Evolutionary conservation across 2,329 filamentous ascomycete species (phyloP).

Genomic region (Xylariaceae sp.): DNA sequence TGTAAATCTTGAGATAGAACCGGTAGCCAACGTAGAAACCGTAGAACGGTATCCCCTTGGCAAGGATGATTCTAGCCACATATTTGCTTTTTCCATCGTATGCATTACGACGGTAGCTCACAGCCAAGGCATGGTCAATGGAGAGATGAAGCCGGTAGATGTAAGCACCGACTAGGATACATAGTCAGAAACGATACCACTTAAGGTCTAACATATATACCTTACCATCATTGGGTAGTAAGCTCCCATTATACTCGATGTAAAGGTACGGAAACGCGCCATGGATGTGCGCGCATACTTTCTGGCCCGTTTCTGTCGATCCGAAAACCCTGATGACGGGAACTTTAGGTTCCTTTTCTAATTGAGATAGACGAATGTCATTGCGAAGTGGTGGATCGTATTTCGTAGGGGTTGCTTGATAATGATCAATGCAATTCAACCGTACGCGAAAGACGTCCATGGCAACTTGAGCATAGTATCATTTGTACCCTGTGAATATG

Average conservation of each 20-base stretch:
- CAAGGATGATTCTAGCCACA: constrained; percentile 86
- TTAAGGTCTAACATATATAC: constrained; percentile 24
- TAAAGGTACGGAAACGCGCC: constrained; percentile 97
- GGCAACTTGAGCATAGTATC: constrained; percentile 26
- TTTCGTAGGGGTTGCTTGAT: constrained; percentile 76
- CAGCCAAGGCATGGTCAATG: constrained; percentile 86
- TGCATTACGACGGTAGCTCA: constrained; percentile 79
- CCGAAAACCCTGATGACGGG: constrained; percentile 91
- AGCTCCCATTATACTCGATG: constrained; percentile 75
- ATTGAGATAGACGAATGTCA: constrained; percentile 60
- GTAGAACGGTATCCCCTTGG: constrained; percentile 94
- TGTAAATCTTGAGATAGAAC: constrained; percentile 91
- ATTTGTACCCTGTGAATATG: constrained; percentile 7
- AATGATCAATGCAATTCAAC: constrained; percentile 94
- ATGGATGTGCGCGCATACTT: constrained; percentile 93
- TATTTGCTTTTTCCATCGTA: constrained; percentile 69
- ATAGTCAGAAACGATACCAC: constrained; percentile 9
- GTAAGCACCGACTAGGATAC: constrained; percentile 66
- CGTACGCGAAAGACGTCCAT: constrained; percentile 84
- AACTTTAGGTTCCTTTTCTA: constrained; percentile 69
- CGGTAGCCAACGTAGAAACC: constrained; percentile 92
- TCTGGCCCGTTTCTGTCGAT: constrained; percentile 90
- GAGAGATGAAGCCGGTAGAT: constrained; percentile 79
- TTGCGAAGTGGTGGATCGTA: constrained; percentile 80
- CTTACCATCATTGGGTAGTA: constrained; percentile 70